A percentile compares a stretch with the other conserved stretches of the same genome.
These are phyloP conservation scores for Castanea mollissima DNA, from an alignment of 306 rosid genomes.

Conservation along the genomic window DNA sequence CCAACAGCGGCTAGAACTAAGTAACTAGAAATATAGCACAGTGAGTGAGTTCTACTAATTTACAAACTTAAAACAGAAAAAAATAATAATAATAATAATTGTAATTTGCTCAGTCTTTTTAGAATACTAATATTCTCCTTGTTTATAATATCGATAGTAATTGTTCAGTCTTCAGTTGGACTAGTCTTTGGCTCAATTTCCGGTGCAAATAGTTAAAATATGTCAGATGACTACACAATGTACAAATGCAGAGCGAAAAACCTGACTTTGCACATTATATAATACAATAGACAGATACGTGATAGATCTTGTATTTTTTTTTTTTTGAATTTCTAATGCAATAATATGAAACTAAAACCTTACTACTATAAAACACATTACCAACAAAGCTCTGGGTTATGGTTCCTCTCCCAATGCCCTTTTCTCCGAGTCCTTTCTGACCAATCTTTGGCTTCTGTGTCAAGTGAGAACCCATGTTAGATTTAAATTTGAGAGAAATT, in stretches of 20 bases:
- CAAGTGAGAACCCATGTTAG: constrained; percentile 15
- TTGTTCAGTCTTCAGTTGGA: constrained; percentile 24
- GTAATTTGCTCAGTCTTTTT: too few relatives aligned
- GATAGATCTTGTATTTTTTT: neutral
- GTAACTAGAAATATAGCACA: too few relatives aligned
- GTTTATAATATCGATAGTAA: neutral
- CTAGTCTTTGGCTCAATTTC: constrained; percentile 52
- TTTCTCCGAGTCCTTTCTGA: constrained; percentile 14
- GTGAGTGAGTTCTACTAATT: too few relatives aligned
- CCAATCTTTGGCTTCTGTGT: constrained; percentile 35
- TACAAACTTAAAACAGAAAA: too few relatives aligned
- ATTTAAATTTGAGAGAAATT: constrained; percentile 11
- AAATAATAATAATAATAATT: too few relatives aligned
- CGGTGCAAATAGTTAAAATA: constrained; percentile 30
- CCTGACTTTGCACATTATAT: constrained; percentile 6
- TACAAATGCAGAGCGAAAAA: neutral
- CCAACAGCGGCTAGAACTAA: too few relatives aligned
- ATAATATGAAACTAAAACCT: constrained; percentile 4
- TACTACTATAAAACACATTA: neutral
- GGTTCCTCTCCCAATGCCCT: constrained; percentile 21
- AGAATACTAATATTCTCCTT: neutral
- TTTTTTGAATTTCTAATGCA: neutral
- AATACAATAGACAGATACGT: neutral
- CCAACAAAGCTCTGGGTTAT: constrained; percentile 12
- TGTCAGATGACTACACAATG: constrained; percentile 27